Evolutionary conservation across 768 basidiomycete species (phyloP), one percentile per base, ranked within the genome.

Genomic region (Suillus subaureus): DNA sequence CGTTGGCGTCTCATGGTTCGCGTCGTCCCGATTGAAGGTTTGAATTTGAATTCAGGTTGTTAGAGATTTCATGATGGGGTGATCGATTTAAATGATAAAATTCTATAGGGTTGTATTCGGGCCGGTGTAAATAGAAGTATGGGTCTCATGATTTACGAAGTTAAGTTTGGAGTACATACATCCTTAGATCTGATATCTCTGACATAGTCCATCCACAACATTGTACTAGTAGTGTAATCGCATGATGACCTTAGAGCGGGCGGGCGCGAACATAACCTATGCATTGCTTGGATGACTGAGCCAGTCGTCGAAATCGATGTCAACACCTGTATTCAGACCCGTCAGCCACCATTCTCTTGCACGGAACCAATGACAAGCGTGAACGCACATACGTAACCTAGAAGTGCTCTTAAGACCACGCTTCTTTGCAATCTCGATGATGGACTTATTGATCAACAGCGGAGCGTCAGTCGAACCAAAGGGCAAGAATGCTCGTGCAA

Each of bases 401-500:
- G 74, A 31, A 90, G 77, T 78, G 52, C 16, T 31, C 65, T 83
- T 77, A 57, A 90, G 73, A 2, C 73, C 75, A 72, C 89, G 80
- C 73, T 87, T 87, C 65, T 78, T 71, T 1, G 91, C 91, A 65
- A 94, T 83, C 68, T 81, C 79, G 5, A 77, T 67, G 11, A 90
- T 86, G 4, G 83, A 80, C 60, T 87, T 84, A 69, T 95, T 91
- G 7, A 71, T 73, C 37, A 93, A 73, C 9, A 94, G 79, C 9
- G 90, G 90, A 1, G 89, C 85, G 70, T 83, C 82, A 11, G 86
- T 82, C 7, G 87, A 90, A 40, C 89, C 92, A 13, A 94, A 85
- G 11, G 93, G 93, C 11, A 90, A 94, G 75, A 91, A 95, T 1
- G 93, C 92, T 74, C 92, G 83, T 0, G 90, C 82, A 60, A 88